Evolutionary conservation across 306 rosid genomes (phyloP), one percentile per base, ranked within the genome.

Genomic region (Gynostemma pentaphyllum): DNA sequence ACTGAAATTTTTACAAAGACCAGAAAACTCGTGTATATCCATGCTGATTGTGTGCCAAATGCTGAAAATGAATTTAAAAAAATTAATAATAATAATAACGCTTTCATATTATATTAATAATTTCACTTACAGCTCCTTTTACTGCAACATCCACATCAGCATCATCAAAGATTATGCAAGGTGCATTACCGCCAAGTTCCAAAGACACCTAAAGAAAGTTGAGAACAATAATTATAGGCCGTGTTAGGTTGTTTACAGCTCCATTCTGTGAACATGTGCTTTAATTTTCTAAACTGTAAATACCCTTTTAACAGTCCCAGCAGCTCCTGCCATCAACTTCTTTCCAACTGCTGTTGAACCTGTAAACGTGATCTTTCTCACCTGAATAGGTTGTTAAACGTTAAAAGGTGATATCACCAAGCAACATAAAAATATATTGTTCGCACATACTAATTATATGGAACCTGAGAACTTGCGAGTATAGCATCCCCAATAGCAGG

Each of bases 181-280:
- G 97, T 12, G 97, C 97, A 80, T 92, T 92, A 62, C 99, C 99
- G 54, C 97, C 99, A 72, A 92, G 99, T 76, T 92, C 99, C 55
- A 92, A 74, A 83, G 99, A 88, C 67, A 92, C 82, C 99, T 92
- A 66, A n/a, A 76, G 40, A 69, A 40, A n/a, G 30, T 32, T 64
- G 29, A 69, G 65, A 67, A 62, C 32, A 32, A 50, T 23, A n/a
- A 53, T 18, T 57, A 73, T 44, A 54, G 61, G 28, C 60, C 66
- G 49, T 49, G 49, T 64, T 49, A 64, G 21, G 41, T 50, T 30
- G 26, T 67, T 66, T 55, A 67, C 52, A 76, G 21, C 62, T n/a
- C 45, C 73, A 55, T n/a, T 63, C n/a, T 48, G 62, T 46, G 37
- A 70, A 42, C 77, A 63, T 45, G 52, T 37, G 18, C 46, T 50